phyloP scores from a whole-genome alignment of 2,329 filamentous ascomycete genomes.

The Curvularia verruculosa region DNA sequence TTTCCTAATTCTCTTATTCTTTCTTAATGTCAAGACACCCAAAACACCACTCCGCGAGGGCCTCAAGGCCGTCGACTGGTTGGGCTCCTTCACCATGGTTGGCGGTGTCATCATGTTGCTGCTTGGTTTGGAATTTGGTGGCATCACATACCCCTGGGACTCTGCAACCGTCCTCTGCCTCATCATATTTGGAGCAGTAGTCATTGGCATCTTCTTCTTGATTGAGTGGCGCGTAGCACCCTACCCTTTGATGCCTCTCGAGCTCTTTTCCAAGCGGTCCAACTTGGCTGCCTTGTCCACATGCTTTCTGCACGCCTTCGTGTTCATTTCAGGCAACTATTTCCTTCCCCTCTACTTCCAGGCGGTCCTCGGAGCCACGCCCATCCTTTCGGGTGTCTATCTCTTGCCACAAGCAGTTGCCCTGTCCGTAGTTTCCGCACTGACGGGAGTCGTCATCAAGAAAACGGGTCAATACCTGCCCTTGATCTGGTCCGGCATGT shows the following conservation, averaged over 20 bases:
- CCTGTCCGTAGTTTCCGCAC: constrained; percentile 67
- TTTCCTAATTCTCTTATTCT: constrained; percentile 63
- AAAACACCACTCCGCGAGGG: constrained; percentile 67
- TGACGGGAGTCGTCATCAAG: constrained; percentile 59
- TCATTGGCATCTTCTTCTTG: constrained; percentile 69
- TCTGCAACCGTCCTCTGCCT: constrained; percentile 78
- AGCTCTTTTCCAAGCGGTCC: constrained; percentile 69
- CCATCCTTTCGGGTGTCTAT: constrained; percentile 76
- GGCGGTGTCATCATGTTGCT: constrained; percentile 85
- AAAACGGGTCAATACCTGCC: constrained; percentile 55
- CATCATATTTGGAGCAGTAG: constrained; percentile 72
- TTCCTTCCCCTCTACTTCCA: constrained; percentile 89
- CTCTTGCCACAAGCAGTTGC: constrained; percentile 72
- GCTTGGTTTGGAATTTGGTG: constrained; percentile 84
- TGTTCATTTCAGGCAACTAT: constrained; percentile 79
- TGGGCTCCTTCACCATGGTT: constrained; percentile 69
- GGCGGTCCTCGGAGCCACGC: constrained; percentile 69
- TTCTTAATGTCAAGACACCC: constrained; percentile 71
- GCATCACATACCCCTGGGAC: constrained; percentile 73
- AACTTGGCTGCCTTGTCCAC: constrained; percentile 70
- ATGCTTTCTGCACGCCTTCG: constrained; percentile 75
- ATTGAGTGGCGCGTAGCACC: constrained; percentile 75
- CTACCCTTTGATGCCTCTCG: constrained; percentile 78
- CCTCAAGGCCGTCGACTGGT: constrained; percentile 69
- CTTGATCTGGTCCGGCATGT: constrained; percentile 46